Evolutionary conservation across 2,329 filamentous ascomycete genomes (phyloP).

Genomic region (Trichoderma cornu-damae): DNA sequence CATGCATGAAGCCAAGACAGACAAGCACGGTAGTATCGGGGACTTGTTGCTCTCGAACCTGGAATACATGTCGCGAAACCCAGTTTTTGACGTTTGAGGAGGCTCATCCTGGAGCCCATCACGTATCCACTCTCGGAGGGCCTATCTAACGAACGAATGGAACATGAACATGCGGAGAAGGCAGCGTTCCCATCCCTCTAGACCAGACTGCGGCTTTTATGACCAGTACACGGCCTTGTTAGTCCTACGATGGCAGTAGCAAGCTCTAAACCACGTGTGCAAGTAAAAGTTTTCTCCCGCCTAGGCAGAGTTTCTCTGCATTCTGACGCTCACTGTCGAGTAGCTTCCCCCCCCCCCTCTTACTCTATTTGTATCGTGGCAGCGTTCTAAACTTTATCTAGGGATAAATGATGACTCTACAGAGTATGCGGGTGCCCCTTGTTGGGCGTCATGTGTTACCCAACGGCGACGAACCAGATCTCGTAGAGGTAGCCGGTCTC

Average conservation of each 20-base stretch:
- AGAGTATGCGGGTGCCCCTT: background rate
- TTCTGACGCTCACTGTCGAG: background rate
- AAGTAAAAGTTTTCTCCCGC: background rate
- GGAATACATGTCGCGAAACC: background rate
- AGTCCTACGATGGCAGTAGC: no score
- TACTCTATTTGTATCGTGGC: background rate
- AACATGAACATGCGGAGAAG: background rate
- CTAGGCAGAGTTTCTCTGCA: background rate
- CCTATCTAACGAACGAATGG: no score
- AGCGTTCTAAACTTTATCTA: background rate
- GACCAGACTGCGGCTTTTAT: no score
- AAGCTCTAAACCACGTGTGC: no score
- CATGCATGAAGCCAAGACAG: background rate
- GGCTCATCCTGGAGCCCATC: background rate
- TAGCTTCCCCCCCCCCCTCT: no score
- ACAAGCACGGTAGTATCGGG: background rate
- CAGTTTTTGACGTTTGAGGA: background rate
- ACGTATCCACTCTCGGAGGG: background rate
- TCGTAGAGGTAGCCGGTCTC: background rate
- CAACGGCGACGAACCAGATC: background rate
- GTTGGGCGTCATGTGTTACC: conserved; percentile 8
- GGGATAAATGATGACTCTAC: background rate
- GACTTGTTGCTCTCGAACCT: background rate
- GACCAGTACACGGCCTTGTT: no score
- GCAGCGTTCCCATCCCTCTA: background rate